These are phyloP conservation scores for Suillus cothurnatus DNA, from an alignment of 768 basidiomycete species.

Conservation along the genomic window DNA sequence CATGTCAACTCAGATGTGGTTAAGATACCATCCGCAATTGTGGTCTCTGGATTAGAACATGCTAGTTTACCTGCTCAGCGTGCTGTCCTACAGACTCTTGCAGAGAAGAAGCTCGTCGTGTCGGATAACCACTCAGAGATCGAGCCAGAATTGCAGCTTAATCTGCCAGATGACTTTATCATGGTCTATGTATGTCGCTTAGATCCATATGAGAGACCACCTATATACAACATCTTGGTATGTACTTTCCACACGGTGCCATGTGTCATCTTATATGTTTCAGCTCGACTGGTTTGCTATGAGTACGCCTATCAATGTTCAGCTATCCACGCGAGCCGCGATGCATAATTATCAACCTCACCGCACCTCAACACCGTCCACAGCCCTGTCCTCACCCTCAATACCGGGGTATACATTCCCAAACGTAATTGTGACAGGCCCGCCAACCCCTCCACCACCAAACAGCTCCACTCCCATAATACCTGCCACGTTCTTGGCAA, in stretches of 20 bases:
- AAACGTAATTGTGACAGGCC: conserved; percentile 22
- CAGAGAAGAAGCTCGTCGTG: conserved; percentile 52
- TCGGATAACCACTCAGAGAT: conserved; percentile 17
- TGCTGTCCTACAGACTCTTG: conserved; percentile 53
- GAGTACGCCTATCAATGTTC: conserved; percentile 62
- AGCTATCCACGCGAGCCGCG: conserved; percentile 38
- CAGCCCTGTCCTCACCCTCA: conserved; percentile 31
- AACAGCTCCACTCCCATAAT: conserved; percentile 30
- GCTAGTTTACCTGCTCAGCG: conserved; percentile 56
- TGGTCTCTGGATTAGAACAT: conserved; percentile 73
- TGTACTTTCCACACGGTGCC: conserved; percentile 24
- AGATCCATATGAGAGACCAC: conserved; percentile 65
- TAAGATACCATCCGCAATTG: conserved; percentile 58
- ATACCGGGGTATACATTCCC: conserved; percentile 32
- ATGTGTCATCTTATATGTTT: conserved; percentile 14
- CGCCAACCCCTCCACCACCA: conserved; percentile 26
- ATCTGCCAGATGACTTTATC: conserved; percentile 65
- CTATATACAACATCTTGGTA: conserved; percentile 67
- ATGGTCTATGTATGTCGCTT: conserved; percentile 71
- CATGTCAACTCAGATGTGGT: conserved; percentile 23
- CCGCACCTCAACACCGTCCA: conserved; percentile 30
- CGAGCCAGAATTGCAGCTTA: conserved; percentile 23
- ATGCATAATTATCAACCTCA: conserved; percentile 36
- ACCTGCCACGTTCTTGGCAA: conserved; percentile 30
- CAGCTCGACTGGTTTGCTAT: conserved; percentile 82